Conservation (phyloP, 2,329 filamentous ascomycete genomes). For the Colletotrichum falcatum region DNA sequence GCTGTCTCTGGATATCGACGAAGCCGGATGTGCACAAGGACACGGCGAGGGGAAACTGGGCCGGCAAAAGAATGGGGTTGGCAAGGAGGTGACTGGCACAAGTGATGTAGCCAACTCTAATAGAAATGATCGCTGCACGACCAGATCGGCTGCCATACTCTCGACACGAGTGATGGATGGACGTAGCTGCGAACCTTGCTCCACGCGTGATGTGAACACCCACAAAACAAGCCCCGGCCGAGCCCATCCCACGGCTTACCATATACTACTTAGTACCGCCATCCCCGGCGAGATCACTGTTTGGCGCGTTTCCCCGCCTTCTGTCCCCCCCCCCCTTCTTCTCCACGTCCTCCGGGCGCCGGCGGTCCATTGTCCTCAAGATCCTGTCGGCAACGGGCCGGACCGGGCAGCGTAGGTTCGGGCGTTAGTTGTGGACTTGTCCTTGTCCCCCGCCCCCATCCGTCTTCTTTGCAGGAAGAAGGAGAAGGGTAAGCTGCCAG, state of each 20-base stretch:
- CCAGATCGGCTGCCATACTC: not conserved
- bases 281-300: not conserved
- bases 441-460: too few relatives aligned
- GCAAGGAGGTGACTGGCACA: not conserved
- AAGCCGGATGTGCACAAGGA: not conserved
- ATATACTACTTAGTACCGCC: not conserved
- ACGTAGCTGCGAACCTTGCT: not conserved
- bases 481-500: too few relatives aligned
- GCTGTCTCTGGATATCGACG: constrained; percentile 1
- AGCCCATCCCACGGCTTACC: too few relatives aligned
- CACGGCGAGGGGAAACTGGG: not conserved
- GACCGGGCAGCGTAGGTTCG: constrained; percentile 50
- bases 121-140: constrained; percentile 1
- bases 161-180: not conserved
- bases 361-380: constrained; percentile 13
- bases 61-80: not conserved
- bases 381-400: constrained; percentile 49
- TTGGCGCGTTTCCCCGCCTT: not conserved
- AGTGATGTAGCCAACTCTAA: not conserved
- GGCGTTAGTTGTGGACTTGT: too few relatives aligned
- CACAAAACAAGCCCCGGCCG: not conserved
- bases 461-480: too few relatives aligned
- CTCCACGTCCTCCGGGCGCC: not conserved
- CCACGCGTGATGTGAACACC: not conserved
- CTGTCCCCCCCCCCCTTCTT: not conserved